phyloP scores from a whole-genome alignment of 768 basidiomycete species.

The Termitomyces titanicus region DNA sequence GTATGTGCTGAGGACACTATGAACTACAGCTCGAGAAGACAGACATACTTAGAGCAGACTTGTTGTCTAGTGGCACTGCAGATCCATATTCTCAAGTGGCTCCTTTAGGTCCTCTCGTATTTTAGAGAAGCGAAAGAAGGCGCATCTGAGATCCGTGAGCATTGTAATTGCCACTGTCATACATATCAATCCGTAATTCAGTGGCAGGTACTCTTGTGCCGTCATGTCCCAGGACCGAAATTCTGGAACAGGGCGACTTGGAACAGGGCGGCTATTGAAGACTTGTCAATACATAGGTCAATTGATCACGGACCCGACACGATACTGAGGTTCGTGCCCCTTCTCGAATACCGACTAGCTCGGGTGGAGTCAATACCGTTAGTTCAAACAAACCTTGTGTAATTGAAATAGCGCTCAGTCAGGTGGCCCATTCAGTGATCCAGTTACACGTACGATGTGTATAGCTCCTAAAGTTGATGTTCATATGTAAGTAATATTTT shows the following conservation, averaged over 20 bases:
- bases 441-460: slow-evolving; percentile 29
- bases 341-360: slow-evolving; percentile 27
- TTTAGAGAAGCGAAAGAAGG: slow-evolving; percentile 34
- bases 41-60: too few relatives aligned
- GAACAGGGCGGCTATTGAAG: too few relatives aligned
- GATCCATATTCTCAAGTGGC: too few relatives aligned
- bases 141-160: slow-evolving; percentile 30
- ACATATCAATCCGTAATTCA: slow-evolving; percentile 32
- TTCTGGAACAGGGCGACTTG: too few relatives aligned
- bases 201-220: slow-evolving; percentile 30
- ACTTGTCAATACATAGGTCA: too few relatives aligned
- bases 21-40: neutral
- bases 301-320: too few relatives aligned
- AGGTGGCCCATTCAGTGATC: neutral
- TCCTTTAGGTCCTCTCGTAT: slow-evolving; percentile 22
- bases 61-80: too few relatives aligned
- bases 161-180: slow-evolving; percentile 31
- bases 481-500: too few relatives aligned
- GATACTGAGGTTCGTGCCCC: too few relatives aligned
- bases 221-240: slow-evolving; percentile 23
- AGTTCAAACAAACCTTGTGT: slow-evolving; percentile 33
- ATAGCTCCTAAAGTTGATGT: slow-evolving; percentile 37
- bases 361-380: slow-evolving; percentile 22
- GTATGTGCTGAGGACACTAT: too few relatives aligned
- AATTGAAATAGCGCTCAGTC: slow-evolving; percentile 27